Conservation (phyloP, 495 filamentous ascomycete species). For the Hypoxylon subgilvum region DNA sequence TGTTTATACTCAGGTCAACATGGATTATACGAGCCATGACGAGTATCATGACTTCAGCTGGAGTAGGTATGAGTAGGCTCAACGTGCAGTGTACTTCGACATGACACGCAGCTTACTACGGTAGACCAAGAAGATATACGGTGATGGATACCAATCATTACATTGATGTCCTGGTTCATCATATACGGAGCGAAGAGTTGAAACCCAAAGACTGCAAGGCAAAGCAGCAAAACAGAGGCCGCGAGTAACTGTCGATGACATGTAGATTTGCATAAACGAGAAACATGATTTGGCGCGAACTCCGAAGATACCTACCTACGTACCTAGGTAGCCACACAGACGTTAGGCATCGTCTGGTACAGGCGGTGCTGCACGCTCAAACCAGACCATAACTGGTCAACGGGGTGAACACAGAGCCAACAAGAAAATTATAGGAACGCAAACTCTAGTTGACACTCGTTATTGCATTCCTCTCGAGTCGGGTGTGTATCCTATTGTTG, state of each 20-base stretch:
- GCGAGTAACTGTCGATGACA: conserved; percentile 59
- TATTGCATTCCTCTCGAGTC: conserved; percentile 49
- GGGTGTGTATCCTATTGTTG: conserved; percentile 46
- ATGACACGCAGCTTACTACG: conserved; percentile 1
- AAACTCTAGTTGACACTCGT: conserved; percentile 63
- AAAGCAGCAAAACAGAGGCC: conserved; percentile 51
- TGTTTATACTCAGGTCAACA: too few relatives aligned
- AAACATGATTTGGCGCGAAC: conserved; percentile 54
- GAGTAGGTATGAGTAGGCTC: too few relatives aligned
- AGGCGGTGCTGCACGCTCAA: conserved; percentile 42
- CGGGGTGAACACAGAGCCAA: conserved; percentile 42
- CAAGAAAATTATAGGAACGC: conserved; percentile 44
- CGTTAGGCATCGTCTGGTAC: conserved; percentile 61
- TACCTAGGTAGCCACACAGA: too few relatives aligned
- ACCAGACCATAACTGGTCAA: conserved; percentile 55
- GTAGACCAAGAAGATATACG: conserved; percentile 21
- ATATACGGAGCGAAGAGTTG: conserved; percentile 56
- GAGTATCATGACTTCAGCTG: too few relatives aligned
- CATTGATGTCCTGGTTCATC: conserved; percentile 51
- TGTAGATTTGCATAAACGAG: conserved; percentile 55
- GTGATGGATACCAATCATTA: conserved; percentile 46
- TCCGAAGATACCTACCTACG: conserved; percentile 55
- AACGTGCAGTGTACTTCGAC: not conserved
- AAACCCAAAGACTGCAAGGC: conserved; percentile 53
- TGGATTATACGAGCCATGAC: too few relatives aligned